Percentiles rank a stretch among this genome's conserved stretches.
phyloP scores from a whole-genome alignment of 495 filamentous ascomycete species.

The Neurospora pannonica region DNA sequence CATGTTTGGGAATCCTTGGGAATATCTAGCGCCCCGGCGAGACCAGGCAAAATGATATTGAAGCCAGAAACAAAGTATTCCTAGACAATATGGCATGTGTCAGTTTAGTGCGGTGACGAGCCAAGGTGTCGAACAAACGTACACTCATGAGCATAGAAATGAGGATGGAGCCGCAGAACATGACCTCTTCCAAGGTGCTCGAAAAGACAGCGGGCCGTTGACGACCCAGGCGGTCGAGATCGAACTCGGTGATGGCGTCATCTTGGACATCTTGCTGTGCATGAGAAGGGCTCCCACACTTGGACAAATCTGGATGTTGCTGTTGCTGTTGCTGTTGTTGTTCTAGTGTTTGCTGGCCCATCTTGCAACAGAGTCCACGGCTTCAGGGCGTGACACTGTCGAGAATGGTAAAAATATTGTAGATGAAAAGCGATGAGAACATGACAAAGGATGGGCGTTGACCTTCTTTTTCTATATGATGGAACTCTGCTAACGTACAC shows the following conservation, averaged over 20 bases:
- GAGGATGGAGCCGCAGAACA: conserved; percentile 63
- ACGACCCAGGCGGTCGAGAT: conserved; percentile 61
- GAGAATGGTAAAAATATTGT: not conserved
- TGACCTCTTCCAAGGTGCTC: conserved; percentile 50
- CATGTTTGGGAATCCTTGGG: conserved; percentile 57
- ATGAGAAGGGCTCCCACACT: not conserved
- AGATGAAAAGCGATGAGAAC: not conserved
- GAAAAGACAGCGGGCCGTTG: conserved; percentile 60
- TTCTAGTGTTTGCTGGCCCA: not conserved
- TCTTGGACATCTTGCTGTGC: not conserved
- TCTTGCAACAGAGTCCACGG: not conserved
- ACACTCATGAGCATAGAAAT: conserved; percentile 67
- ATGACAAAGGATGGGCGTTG: not conserved
- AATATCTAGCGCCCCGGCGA: conserved; percentile 55
- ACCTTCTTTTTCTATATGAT: not conserved
- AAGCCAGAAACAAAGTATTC: conserved; percentile 86
- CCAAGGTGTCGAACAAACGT: conserved; percentile 17
- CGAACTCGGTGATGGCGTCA: conserved; percentile 2
- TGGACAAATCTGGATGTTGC: not conserved
- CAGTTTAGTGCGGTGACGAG: not conserved
- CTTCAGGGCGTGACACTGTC: not conserved
- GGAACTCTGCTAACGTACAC: not conserved
- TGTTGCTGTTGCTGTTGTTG: not conserved
- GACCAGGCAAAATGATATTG: conserved; percentile 66
- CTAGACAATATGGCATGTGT: conserved; percentile 14